Base-by-base conservation (phyloP, 2,329 filamentous ascomycete species). In the Stagonosporopsis cucurbitacearum region DNA sequence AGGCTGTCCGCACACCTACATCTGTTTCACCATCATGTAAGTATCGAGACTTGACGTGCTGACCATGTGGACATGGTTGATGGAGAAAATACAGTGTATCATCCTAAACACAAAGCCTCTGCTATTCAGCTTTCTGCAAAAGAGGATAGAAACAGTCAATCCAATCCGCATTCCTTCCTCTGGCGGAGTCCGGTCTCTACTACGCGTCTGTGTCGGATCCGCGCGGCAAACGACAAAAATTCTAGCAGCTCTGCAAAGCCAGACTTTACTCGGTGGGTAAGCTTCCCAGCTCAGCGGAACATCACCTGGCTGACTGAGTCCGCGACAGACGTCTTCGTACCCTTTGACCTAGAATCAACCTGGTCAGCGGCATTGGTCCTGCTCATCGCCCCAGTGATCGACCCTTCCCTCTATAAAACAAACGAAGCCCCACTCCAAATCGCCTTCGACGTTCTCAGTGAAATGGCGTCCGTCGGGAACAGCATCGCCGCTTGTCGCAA, bases 1-100 rank as follows among this genome's bases (percentile, higher is more conserved):
- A 33, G 42, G 12, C 12, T 45, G 26, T 33, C 42, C 3, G 42
- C 42, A 23, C 42, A 45, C 35, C 30, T 45, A 15, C 42, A 45
- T 35, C 42, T 45, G 4, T 45, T 45, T 23, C 42, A 45, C 12
- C 42, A 45, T 35, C 42, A 45, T n/a, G 42, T 45, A 45, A 35
- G 42, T n/a, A 17, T 13, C 23, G 15, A 1, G 32, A 13, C 26
- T 22, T n/a, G 7, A 30, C 4, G 15, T 4, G 22, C 17, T 6
- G 2, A 1, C 2, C 36, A 9, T 6, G 3, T 19, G 25, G 19
- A 26, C 2, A 13, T 42, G 39, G 12, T 23, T 40, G 36, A 40
- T 20, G 22, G 2, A 15, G 6, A 13, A 5, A 11, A 40, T 23
- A 13, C 13, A 43, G 42, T 45, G 42, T 17, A 45, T 45, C 3